A percentile compares a stretch with the other conserved stretches of the same genome.
Evolutionary conservation across 306 rosid genomes (phyloP).

Genomic region (Abrus pulchellus): DNA sequence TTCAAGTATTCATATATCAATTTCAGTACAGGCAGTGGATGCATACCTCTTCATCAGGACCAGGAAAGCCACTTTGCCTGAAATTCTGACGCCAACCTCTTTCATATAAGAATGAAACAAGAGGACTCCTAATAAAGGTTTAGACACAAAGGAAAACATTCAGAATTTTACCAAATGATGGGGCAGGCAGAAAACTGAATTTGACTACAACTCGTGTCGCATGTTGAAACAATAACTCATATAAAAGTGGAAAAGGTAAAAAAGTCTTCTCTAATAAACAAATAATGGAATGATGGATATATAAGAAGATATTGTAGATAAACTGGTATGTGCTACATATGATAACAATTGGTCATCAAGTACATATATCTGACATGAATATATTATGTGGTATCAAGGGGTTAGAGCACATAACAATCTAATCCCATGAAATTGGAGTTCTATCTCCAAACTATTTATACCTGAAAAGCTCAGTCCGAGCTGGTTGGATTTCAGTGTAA

Average conservation of each 20-base stretch:
- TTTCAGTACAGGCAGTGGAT: constrained; percentile 12
- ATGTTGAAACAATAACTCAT: constrained; percentile 13
- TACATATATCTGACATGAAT: constrained; percentile 10
- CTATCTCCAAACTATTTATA: constrained; percentile 34
- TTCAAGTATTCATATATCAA: constrained; percentile 24
- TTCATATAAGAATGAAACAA: constrained; percentile 93
- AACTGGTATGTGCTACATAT: not conserved
- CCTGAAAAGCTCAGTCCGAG: constrained; percentile 81
- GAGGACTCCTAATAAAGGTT: constrained; percentile 75
- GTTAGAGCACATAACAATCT: not conserved
- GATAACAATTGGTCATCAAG: constrained; percentile 27
- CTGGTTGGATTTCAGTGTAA: constrained; percentile 77
- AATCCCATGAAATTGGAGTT: constrained; percentile 10
- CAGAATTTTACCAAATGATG: constrained; percentile 43
- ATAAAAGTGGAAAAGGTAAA: not conserved
- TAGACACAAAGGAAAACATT: constrained; percentile 39
- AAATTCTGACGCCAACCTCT: constrained; percentile 99
- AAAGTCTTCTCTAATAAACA: constrained; percentile 10
- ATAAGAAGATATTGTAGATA: not conserved
- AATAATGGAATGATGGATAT: constrained; percentile 5
- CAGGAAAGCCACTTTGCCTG: constrained; percentile 86
- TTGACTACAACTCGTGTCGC: constrained; percentile 30
- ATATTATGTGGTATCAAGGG: not conserved
- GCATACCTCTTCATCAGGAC: constrained; percentile 92
- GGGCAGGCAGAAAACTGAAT: constrained; percentile 29